Evolutionary conservation across 495 filamentous ascomycete species (phyloP).

Genomic region (Daldinia vernicosa): DNA sequence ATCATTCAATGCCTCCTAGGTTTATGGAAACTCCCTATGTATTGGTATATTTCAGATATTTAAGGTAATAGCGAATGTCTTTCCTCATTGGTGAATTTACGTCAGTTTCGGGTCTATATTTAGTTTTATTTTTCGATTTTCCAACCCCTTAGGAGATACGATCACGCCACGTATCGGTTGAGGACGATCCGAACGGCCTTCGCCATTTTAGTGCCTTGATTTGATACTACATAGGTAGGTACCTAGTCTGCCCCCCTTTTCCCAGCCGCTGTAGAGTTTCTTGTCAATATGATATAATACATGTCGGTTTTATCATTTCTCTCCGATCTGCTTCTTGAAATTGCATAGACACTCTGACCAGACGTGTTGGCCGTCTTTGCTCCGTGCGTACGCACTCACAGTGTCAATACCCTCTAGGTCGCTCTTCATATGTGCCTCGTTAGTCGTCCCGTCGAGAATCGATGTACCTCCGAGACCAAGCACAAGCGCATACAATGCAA

Average conservation of each 20-base stretch:
- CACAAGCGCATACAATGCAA: slow-evolving; percentile 74
- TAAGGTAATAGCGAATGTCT: background rate
- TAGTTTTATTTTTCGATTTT: background rate
- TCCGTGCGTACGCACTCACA: slow-evolving; percentile 59
- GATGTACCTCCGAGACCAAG: slow-evolving; percentile 65
- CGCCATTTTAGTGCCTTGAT: background rate
- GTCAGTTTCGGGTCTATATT: background rate
- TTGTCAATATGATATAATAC: background rate
- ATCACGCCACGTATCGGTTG: background rate
- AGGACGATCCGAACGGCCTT: background rate
- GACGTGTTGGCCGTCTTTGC: slow-evolving; percentile 48
- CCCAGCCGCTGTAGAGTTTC: background rate
- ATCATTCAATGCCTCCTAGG: background rate
- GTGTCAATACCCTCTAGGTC: slow-evolving; percentile 67
- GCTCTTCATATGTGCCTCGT: slow-evolving; percentile 67
- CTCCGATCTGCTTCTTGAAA: slow-evolving; percentile 61
- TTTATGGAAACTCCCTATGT: background rate
- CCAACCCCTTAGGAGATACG: background rate
- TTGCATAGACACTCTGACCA: slow-evolving; percentile 58
- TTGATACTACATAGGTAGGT: no score
- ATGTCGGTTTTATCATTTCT: slow-evolving; percentile 28
- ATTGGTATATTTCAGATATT: no score
- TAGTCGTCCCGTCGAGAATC: slow-evolving; percentile 77
- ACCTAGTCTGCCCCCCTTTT: background rate
- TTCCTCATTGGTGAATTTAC: background rate